phyloP scores from a whole-genome alignment of 257 asterid species.

The Penstemon davidsonii region DNA sequence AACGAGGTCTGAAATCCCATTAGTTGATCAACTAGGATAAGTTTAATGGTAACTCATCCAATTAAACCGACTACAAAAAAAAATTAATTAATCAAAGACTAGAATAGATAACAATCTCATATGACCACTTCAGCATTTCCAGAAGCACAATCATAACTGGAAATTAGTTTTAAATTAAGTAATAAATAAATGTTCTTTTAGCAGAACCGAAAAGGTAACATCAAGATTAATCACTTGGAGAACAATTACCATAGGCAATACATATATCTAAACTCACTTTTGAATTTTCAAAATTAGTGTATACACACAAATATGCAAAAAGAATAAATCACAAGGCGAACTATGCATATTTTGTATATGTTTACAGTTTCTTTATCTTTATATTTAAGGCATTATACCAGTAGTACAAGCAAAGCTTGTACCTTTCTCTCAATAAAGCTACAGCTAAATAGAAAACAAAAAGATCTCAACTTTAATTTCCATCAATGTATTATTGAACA shows the following conservation, averaged over 20 bases:
- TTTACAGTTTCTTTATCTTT: conserved; percentile 32
- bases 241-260: neutral
- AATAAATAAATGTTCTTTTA: neutral
- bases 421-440: conserved; percentile 3
- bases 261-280: neutral
- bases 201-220: neutral
- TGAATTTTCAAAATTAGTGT: neutral
- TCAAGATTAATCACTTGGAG: neutral
- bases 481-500: conserved; percentile 15
- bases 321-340: conserved; percentile 3
- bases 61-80: conserved; percentile 17
- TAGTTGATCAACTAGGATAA: conserved; percentile 28
- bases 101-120: neutral
- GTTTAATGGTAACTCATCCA: conserved; percentile 32
- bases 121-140: conserved; percentile 8
- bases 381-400: conserved; percentile 31
- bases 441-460: conserved; percentile 14
- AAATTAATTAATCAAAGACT: conserved; percentile 2
- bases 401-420: conserved; percentile 38
- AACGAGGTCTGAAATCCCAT: conserved; percentile 51
- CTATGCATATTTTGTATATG: conserved; percentile 1
- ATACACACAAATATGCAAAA: neutral
- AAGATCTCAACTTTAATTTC: conserved; percentile 22
- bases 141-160: conserved; percentile 4
- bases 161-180: neutral